A percentile compares a stretch with the other conserved stretches of the same genome.
phyloP scores from a whole-genome alignment of 2,329 filamentous ascomycete species.

The Diaporthe sp. region DNA sequence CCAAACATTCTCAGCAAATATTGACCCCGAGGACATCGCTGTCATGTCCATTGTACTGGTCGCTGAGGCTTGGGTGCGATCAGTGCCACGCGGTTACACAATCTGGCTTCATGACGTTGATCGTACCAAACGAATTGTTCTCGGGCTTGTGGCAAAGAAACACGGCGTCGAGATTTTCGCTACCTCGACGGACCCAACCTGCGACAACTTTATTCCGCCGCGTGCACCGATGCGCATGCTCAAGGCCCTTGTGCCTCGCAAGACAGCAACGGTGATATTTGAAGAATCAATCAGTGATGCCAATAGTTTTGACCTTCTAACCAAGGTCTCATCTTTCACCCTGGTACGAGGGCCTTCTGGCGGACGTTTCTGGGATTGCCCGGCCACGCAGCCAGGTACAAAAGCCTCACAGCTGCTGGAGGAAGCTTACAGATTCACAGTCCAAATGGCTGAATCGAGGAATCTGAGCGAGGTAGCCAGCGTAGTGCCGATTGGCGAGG shows the following conservation, averaged over 20 bases:
- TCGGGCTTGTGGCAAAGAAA: not conserved
- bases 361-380: not conserved
- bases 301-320: not conserved
- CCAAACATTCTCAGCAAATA: not conserved
- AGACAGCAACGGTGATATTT: not conserved
- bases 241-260: not conserved
- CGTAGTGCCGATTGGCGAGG: not conserved
- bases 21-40: not conserved
- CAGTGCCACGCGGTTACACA: not conserved
- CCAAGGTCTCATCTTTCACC: not conserved
- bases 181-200: not conserved
- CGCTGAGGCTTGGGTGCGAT: conserved; percentile 10
- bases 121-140: not conserved
- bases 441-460: not conserved
- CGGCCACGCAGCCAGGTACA: not conserved
- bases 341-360: not conserved
- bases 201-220: not conserved
- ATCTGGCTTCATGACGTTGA: conserved; percentile 15
- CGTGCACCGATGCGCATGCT: not conserved
- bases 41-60: not conserved
- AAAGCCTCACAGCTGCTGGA: not conserved
- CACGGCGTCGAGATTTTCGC: not conserved
- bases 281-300: not conserved
- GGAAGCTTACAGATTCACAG: not conserved
- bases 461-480: not conserved